Base-by-base conservation (phyloP, 2,329 filamentous ascomycete species). In the Zymoseptoria crescenta region DNA sequence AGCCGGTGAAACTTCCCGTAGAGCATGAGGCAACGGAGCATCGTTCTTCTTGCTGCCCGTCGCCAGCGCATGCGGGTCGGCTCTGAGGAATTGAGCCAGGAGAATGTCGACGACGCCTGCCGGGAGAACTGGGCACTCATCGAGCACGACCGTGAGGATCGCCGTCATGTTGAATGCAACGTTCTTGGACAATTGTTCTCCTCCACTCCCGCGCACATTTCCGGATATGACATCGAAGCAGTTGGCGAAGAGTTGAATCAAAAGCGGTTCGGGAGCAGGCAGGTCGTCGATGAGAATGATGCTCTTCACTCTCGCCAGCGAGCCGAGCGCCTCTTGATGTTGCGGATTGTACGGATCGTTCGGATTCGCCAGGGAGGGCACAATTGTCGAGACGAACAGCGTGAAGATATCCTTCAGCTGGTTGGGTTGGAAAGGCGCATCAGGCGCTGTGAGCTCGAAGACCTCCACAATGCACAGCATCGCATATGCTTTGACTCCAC, bases 391-490 rank as follows among this genome's bases (percentile, higher is more conserved):
- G 67, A 96, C 84, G 72, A 96, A 91, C 62, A 96, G 84, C 28
- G 86, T 87, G 77, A 97, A 99, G 72, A 97, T 93, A 76, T 96
- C 91, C 91, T 95, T 96, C 63, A 97, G 81, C 77, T 97, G 92
- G 60, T 88, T 85, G 49, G 84, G 85, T 24, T 91, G 95, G 75
- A 96, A 97, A 19, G 94, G 94, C 72, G 94, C 94, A 80, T 97
- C 87, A 0, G 94, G 94, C 28, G 94, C 94, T 75, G 91, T 96
- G 59, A 99, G 82, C 68, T 89, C 87, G 72, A 99, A 83, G 66
- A 99, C 88, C 73, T 99, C 94, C 57, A 96, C 91, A 62, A 97
- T 80, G 73, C 92, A 97, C 70, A 89, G 89, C 50, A 91, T 87
- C 30, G 89, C 84, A 79, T 88, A 96, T 27, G 94, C 93, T 74